phyloP scores from a whole-genome alignment of 768 basidiomycete genomes.

The Mrakia blollopis region DNA sequence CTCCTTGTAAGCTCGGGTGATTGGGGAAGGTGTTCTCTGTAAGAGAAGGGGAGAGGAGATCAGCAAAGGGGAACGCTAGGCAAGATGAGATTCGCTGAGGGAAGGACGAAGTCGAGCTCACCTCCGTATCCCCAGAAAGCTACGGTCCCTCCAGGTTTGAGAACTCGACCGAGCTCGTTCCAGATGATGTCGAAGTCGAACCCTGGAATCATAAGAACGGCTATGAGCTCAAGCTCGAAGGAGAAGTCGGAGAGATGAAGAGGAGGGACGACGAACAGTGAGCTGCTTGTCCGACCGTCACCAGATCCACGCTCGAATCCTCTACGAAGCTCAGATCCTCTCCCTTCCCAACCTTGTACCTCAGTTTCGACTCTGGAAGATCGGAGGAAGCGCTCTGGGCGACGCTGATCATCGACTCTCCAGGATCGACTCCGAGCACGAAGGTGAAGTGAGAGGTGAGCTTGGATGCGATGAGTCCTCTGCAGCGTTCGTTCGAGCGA shows the following conservation, averaged over 20 bases:
- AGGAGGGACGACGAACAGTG: conserved; percentile 18
- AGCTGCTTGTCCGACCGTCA: conserved; percentile 56
- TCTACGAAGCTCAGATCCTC: conserved; percentile 56
- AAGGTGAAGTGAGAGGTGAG: conserved; percentile 54
- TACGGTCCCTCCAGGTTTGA: conserved; percentile 60
- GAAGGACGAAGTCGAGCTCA: not conserved
- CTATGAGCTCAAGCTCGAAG: not conserved
- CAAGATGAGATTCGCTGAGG: not conserved
- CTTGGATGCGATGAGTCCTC: conserved; percentile 66
- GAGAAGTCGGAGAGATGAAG: not conserved
- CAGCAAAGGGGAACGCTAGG: conserved; percentile 38
- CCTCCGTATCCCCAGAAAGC: conserved; percentile 55
- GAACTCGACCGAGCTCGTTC: conserved; percentile 60
- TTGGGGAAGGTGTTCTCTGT: conserved; percentile 50
- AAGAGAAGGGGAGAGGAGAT: conserved; percentile 59
- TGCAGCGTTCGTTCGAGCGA: not conserved
- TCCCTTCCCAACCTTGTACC: conserved; percentile 49
- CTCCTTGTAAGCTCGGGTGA: conserved; percentile 48
- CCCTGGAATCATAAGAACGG: not conserved
- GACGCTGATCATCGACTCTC: conserved; percentile 59
- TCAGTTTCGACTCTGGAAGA: conserved; percentile 34
- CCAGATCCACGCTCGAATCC: conserved; percentile 58
- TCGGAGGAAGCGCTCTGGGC: conserved; percentile 30
- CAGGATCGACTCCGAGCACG: conserved; percentile 73
- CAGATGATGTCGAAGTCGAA: conserved; percentile 69